A percentile compares a stretch with the other conserved stretches of the same genome.
Conservation (phyloP, 257 asterid species). For the Scutellaria minor region DNA sequence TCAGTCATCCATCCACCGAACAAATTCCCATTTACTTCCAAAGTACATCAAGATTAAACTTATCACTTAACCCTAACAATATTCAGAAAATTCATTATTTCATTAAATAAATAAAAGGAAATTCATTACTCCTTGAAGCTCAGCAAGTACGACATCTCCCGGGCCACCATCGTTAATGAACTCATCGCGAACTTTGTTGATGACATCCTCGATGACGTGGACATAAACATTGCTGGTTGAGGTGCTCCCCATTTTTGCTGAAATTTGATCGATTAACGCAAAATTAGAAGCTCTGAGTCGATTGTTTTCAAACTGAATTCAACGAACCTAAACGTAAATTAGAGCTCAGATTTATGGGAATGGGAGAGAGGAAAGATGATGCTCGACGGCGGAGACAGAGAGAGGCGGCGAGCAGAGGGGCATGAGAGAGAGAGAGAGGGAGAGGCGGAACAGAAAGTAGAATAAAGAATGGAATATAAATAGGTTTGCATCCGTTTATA, state of each 20-base stretch:
- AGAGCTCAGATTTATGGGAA: slow-evolving; percentile 29
- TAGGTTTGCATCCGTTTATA: slow-evolving; percentile 70
- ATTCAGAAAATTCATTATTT: background rate
- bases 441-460: slow-evolving; percentile 45
- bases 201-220: slow-evolving; percentile 90
- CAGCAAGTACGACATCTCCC: slow-evolving; percentile 78
- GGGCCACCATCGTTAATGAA: slow-evolving; percentile 79
- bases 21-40: background rate
- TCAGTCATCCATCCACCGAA: slow-evolving; percentile 29
- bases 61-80: slow-evolving; percentile 39
- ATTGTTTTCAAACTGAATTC: background rate
- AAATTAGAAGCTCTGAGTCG: slow-evolving; percentile 17
- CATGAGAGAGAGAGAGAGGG: slow-evolving; percentile 30
- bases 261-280: slow-evolving; percentile 12
- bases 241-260: slow-evolving; percentile 62
- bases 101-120: slow-evolving; percentile 13
- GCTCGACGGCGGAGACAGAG: slow-evolving; percentile 36
- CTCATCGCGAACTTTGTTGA: slow-evolving; percentile 84
- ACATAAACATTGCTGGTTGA: slow-evolving; percentile 79
- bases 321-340: background rate
- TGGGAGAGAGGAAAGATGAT: slow-evolving; percentile 29
- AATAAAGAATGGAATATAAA: slow-evolving; percentile 60
- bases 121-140: slow-evolving; percentile 85
- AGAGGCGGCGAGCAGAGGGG: slow-evolving; percentile 24
- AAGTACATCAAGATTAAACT: background rate